Evolutionary conservation across 192 early-diverging fungal species (phyloP), one percentile per base, ranked within the genome.

Genomic region (Coemansia sp.): DNA sequence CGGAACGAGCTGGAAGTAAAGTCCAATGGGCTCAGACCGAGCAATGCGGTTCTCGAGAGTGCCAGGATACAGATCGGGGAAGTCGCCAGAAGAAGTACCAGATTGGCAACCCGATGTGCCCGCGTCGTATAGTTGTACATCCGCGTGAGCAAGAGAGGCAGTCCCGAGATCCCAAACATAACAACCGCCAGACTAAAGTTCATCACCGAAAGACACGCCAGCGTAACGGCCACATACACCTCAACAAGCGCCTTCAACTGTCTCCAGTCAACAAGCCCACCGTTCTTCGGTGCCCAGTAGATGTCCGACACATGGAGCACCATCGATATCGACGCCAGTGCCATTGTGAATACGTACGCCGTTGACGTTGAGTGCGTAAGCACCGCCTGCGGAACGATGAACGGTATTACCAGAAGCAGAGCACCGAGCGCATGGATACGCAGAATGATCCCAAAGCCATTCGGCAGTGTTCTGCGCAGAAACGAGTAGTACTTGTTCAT

Each of bases 171-270:
- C 7, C 84, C 73, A 60, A 87, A 89, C 41, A 86, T 71, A 15
- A 67, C 74, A 5, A 91, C 83, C 0, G 88, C 90, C 59, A 91
- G 62, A 69, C 88, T 91, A 69, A 91, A 90, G 72, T 93, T 93
- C 45, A 91, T 81, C 6, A 89, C 82, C 0, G 90, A 89, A 5
- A 91, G 73, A 8, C 86, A 87, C 3, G 89, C 87, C 26, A 91
- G 83, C 4, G 83, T 61, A 49, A 89, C 73, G 1, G 88, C 89
- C 13, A 88, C 82, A 60, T 88, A 72, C 46, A 73, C 45, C 21
- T 66, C 63, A 11, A 72, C 55, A 9, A 77, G 52, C 11, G 80
- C 71, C 66, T 82, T 82, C 11, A 82, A 68, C 66, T 82, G 80
- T 43, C 69, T 64, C 80, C 80, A 82, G 40, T 82, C 80, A 15